Evolutionary conservation across 140 eudicot species (phyloP), one percentile per base, ranked within the genome.

Genomic region (Senecio squalidus): DNA sequence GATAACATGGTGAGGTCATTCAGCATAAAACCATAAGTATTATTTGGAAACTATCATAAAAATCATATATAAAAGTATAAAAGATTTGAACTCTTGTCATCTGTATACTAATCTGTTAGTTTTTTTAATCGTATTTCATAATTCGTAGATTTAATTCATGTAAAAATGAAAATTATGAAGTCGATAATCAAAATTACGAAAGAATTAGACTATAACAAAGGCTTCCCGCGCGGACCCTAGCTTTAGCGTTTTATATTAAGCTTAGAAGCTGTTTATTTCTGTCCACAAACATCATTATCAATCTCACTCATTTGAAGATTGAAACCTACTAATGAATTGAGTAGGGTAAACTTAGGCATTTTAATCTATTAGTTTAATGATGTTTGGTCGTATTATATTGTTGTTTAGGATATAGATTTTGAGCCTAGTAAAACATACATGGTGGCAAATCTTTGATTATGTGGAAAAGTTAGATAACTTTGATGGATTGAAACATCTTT

Each of bases 381-480:
- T 69, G 56, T 50, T 22, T 46, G 34, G 56, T 44, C 25, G 47
- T 59, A 49, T 23, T 43, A 62, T 40, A n/a, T 51, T 70, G 58
- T 46, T 30, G n/a, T 36, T 44, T 52, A 64, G 47, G 67, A 70
- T 55, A 56, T 31, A 64, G 47, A 51, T 34, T 72, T 64, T 34
- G 66, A 56, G 77, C 72, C 77, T 55, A 63, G 72, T 72, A 64
- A 40, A 27, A 64, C 55, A 45, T 64, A 63, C 66, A 63, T 63
- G 77, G 77, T 72, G 77, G 72, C 50, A 63, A 46, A 63, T 71
- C 76, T 63, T 45, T 71, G 44, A 54, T 72, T 72, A 56, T 31
- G 77, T 72, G 57, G 51, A 71, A 63, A 38, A 51, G 31, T 21
- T 40, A 60, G 9, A n/a, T 28, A 3, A 58, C n/a, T 68, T 57